A percentile compares a stretch with the other conserved stretches of the same genome.
Conservation (phyloP, 106 monocot genomes). For the Allium cepa region DNA sequence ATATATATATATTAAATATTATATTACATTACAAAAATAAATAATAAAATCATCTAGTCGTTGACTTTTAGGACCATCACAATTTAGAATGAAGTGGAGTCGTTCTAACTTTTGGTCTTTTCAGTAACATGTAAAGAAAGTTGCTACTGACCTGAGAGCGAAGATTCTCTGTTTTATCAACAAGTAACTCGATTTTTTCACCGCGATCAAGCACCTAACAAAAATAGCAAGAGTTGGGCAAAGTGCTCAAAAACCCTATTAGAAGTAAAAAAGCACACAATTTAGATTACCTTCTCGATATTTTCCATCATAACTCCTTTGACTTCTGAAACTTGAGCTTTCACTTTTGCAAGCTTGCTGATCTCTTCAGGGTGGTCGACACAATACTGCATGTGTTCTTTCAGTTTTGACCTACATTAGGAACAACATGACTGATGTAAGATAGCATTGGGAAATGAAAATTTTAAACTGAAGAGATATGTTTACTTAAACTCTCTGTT, state of each 20-base stretch:
- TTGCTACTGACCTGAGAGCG: slow-evolving; percentile 46
- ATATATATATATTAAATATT: too few species aligned
- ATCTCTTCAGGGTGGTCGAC: slow-evolving; percentile 33
- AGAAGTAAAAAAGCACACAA: background rate
- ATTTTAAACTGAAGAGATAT: background rate
- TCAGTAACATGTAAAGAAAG: background rate
- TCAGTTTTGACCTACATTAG: slow-evolving; percentile 18
- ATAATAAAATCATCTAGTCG: too few species aligned
- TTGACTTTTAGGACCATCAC: too few species aligned
- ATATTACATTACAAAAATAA: too few species aligned
- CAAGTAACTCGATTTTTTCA: slow-evolving; percentile 72
- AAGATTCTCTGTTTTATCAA: slow-evolving; percentile 76
- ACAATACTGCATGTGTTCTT: slow-evolving; percentile 32
- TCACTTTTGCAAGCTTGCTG: slow-evolving; percentile 35
- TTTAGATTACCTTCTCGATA: slow-evolving; percentile 22
- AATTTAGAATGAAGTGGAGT: background rate
- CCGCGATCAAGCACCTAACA: slow-evolving; percentile 70
- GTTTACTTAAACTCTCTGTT: slow-evolving; percentile 41
- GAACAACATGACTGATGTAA: background rate
- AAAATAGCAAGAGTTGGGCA: slow-evolving; percentile 5
- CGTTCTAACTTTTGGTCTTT: background rate
- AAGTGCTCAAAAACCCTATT: background rate
- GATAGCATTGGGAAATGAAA: background rate
- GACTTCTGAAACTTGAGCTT: slow-evolving; percentile 31
- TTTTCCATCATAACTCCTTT: slow-evolving; percentile 41